phyloP scores from a whole-genome alignment of 2,329 filamentous ascomycete species.

The Fusarium sp. region DNA sequence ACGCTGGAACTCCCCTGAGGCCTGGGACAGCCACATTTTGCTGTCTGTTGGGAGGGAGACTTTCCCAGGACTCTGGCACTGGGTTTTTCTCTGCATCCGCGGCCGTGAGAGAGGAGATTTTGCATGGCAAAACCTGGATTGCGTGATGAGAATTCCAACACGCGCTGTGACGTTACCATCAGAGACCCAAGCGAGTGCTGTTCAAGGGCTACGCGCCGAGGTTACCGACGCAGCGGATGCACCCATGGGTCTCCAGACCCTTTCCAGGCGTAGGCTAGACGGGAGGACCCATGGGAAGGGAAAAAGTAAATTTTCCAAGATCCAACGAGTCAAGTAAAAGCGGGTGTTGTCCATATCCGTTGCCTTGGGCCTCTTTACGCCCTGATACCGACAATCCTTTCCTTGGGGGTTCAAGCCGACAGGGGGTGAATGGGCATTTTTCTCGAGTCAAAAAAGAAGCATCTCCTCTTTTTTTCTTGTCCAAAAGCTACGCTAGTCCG shows the following conservation, averaged over 20 bases:
- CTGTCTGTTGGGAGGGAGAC: not conserved
- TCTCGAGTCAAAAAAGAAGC: not conserved
- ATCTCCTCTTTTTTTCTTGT: conserved; percentile 2
- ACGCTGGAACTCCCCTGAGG: not conserved
- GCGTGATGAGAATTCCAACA: not conserved
- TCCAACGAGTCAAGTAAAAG: not conserved
- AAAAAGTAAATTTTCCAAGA: not conserved
- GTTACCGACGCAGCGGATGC: not conserved
- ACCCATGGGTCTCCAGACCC: not conserved
- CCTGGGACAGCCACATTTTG: not conserved
- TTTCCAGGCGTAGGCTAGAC: not conserved
- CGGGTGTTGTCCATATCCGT: not conserved
- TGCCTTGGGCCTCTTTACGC: not conserved
- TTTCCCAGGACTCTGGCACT: not conserved
- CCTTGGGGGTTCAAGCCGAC: not conserved
- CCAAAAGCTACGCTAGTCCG: not conserved
- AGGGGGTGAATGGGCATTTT: not conserved
- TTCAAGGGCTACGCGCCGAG: not conserved
- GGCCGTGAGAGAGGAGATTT: not conserved
- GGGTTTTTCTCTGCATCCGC: not conserved
- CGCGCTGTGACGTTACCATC: not conserved
- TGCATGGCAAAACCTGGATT: not conserved
- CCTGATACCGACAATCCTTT: conserved; percentile 2
- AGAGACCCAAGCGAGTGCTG: not conserved
- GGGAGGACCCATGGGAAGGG: not conserved